Evolutionary conservation across 345 rosid species (phyloP), one percentile per base, ranked within the genome.

Genomic region (Salix udensis): DNA sequence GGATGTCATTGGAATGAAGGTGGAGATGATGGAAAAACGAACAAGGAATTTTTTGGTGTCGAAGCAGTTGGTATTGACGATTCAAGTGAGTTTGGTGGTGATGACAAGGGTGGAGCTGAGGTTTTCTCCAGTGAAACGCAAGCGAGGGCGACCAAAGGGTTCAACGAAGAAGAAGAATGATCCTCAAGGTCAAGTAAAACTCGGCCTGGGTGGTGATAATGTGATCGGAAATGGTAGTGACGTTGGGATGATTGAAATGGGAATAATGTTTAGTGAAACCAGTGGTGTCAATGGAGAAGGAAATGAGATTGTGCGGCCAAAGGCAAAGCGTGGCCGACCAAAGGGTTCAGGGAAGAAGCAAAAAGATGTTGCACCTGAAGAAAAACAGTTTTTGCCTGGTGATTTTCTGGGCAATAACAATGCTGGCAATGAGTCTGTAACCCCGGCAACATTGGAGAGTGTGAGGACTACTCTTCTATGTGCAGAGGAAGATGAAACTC

Each of bases 81-180:
- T 71, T 71, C 74, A 8, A 71, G 42, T 1, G 19, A 64, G 44
- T 40, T 18, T 74, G 30, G 39, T 60, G 65, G 40, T 31, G 40
- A 34, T 13, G 50, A 64, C 26, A 64, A 42, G 68, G 61, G 37
- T 68, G 67, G 75, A n/a, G 37, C n/a, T 75, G 78, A 58, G 61
- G 53, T 61, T 2, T 3, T 24, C n/a, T 28, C n/a, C 48, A 15
- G 60, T 46, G 1, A 81, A 68, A 58, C 73, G 21, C 23, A 78
- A 75, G 62, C 71, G 58, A 64, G 77, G 78, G 7, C 65, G 76
- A 31, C 70, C 68, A 34, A 70, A 79, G 68, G 82, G 79, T 53
- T 79, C 77, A 58, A 44, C 7, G 67, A 67, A 46, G 28, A 73
- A 68, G 77, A 66, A 62, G 73, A 52, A 46, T 13, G 39, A 31